These are phyloP conservation scores for Protomyces gravidus DNA, from an alignment of 1,139 yeast genomes.

Conservation along the genomic window DNA sequence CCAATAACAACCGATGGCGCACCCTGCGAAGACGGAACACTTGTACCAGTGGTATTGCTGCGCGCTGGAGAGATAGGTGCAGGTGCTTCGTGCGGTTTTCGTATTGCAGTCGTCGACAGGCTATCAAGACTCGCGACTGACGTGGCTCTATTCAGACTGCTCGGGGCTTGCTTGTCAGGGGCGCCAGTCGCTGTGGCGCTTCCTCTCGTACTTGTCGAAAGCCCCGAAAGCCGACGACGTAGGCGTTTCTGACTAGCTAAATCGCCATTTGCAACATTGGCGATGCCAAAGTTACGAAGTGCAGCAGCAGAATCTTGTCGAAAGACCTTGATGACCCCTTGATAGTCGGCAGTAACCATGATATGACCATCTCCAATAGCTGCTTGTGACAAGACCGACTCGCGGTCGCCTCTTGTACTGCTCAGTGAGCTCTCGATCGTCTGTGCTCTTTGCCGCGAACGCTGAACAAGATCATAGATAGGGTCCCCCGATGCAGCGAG, in stretches of 20 bases:
- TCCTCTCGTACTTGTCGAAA: background rate
- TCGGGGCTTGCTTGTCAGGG: background rate
- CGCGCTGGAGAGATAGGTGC: constrained; percentile 21
- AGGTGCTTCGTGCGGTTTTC: constrained; percentile 14
- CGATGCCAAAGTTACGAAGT: background rate
- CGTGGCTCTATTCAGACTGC: background rate
- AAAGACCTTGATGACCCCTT: constrained; percentile 69
- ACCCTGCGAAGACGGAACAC: background rate
- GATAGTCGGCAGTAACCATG: constrained; percentile 71
- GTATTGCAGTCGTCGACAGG: background rate
- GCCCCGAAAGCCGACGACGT: background rate
- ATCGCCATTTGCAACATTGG: background rate
- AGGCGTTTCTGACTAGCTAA: background rate
- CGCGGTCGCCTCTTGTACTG: background rate
- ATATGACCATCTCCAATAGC: constrained; percentile 43
- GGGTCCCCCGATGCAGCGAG: constrained; percentile 73
- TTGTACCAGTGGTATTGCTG: background rate
- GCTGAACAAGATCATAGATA: constrained; percentile 44
- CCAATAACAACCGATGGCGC: background rate
- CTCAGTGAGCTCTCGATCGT: constrained; percentile 7
- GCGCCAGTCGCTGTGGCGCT: background rate
- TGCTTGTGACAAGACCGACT: constrained; percentile 14
- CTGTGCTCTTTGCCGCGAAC: constrained; percentile 6
- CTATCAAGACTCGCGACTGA: constrained; percentile 11
- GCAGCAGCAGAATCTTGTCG: constrained; percentile 65